Base-by-base conservation (phyloP, 1,284 basidiomycete genomes). In the Cutaneotrichosporon curvatum region DNA sequence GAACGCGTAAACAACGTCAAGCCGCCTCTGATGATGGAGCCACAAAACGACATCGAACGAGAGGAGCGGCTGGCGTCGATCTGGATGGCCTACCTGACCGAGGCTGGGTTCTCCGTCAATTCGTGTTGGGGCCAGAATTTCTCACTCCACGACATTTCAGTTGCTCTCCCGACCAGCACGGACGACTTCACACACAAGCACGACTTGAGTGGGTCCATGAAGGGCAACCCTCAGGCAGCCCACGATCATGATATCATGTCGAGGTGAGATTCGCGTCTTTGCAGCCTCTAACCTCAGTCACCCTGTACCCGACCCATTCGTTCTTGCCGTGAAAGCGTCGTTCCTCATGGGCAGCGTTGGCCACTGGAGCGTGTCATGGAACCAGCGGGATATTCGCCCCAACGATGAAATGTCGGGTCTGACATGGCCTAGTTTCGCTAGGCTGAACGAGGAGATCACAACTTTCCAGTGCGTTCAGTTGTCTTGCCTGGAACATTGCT, bases 31-130 rank as follows among this genome's bases (percentile, higher is more conserved):
- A 34, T 65, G 36, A 28, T 48, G 2, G 54, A 47, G 0, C 42
- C 64, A 0, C 38, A 43, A 12, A 57, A 41, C 21, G 53, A 54
- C 22, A 39, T 54, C 8, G 59, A 64, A 21, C 54, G 65, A 10
- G 65, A 70, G 47, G 61, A 66, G 38, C 54, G 68, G 9, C 21
- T 62, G 6, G 60, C 59, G 4, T 65, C 62, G 1, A 52, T 62
- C 0, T 68, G 68, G 68, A 48, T 62, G 40, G 55, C 65, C 0
- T 65, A 63, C 41, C 40, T 65, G 12, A 30, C 43, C 12, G 68
- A 70, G 31, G 37, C 62, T 3, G 52, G 59, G 2, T 63, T 63
- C 35, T 38, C 59, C 1, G 30, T 61, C 22, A 67, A 65, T 43
- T 52, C 59, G 19, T 46, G 44, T 19, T 68, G 61, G 62, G 43